Evolutionary conservation across 176 grass and related monocot genomes (phyloP), one percentile per base, ranked within the genome.

Genomic region (Aegilops umbellulata): DNA sequence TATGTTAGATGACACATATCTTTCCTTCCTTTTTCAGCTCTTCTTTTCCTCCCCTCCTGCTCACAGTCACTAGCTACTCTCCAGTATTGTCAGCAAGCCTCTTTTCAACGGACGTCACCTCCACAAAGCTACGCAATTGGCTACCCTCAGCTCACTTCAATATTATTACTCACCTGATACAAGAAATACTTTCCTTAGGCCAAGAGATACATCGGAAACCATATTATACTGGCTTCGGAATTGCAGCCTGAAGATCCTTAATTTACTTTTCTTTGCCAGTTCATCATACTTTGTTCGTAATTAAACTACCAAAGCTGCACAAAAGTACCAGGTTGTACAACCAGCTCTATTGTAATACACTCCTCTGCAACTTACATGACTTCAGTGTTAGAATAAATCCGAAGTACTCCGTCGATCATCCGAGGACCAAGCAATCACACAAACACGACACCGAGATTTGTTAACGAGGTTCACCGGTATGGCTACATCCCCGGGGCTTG

Each of bases 1-100:
- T 84, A 1, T 35, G 85, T 84, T 81, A 91, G 85, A 76, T 84
- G 81, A 41, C 85, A 87, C 76, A 22, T 87, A 80, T 66, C 85
- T 87, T 84, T 91, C 85, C 69, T 51, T 53, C 44, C 70, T 7
- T 29, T 39, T 24, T 20, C 1, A 0, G 0, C 2, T 53, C 75
- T n/a, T 27, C 2, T 42, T 74, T 42, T 46, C 10, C 19, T 44
- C 7, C 44, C 16, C 35, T 62, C 69, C 42, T 81, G 75, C 74
- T 24, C 80, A 80, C 67, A 87, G 27, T 24, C 76, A 75, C 85
- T 68, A 58, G 55, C 55, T 22, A 19, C 7, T 49, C 74, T 83
- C 84, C 42, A 16, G 1, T 46, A 57, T 27, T 1, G 74, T 79
- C 86, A 60, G 44, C 36, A 17, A 84, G 26, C 61, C 17, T 39